A percentile compares a stretch with the other conserved stretches of the same genome.
These are phyloP conservation scores for Cicer bijugum DNA, from an alignment of 306 rosid genomes.

Conservation along the genomic window DNA sequence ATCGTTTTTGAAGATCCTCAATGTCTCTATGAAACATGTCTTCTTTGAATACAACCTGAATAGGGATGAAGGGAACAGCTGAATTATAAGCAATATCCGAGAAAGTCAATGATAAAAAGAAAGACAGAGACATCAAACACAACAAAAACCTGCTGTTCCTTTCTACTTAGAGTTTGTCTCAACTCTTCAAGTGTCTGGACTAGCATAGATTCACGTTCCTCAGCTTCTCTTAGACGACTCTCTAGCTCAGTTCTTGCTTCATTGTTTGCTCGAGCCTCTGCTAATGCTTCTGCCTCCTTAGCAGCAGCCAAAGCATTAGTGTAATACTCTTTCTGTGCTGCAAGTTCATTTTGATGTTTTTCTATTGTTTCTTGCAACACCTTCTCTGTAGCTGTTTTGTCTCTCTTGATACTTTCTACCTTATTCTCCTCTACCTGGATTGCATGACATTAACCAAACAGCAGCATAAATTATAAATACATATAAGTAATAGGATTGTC, in stretches of 20 bases:
- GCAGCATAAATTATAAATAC: conserved; percentile 30
- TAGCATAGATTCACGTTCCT: conserved; percentile 94
- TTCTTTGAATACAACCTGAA: conserved; percentile 91
- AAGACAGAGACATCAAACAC: conserved; percentile 32
- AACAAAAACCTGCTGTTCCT: conserved; percentile 88
- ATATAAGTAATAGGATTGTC: conserved; percentile 36
- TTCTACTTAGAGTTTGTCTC: conserved; percentile 90
- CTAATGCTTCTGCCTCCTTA: conserved; percentile 94
- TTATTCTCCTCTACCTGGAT: conserved; percentile 94
- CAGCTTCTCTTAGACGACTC: conserved; percentile 81
- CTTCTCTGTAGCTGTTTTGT: conserved; percentile 92
- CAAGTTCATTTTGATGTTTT: conserved; percentile 85
- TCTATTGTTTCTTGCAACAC: conserved; percentile 94
- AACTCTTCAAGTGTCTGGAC: conserved; percentile 95
- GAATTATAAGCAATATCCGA: conserved; percentile 25
- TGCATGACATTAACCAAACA: conserved; percentile 44
- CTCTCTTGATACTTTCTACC: conserved; percentile 93
- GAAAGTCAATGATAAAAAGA: conserved; percentile 41
- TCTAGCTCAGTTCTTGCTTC: conserved; percentile 96
- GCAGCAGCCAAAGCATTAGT: conserved; percentile 87
- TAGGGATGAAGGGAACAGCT: conserved; percentile 26
- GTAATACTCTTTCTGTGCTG: conserved; percentile 86
- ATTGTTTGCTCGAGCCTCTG: conserved; percentile 88
- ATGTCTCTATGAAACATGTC: conserved; percentile 88
- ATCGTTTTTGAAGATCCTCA: conserved; percentile 95